These are phyloP conservation scores for Wallemia hederae DNA, from an alignment of 1,284 basidiomycete genomes.

Conservation along the genomic window DNA sequence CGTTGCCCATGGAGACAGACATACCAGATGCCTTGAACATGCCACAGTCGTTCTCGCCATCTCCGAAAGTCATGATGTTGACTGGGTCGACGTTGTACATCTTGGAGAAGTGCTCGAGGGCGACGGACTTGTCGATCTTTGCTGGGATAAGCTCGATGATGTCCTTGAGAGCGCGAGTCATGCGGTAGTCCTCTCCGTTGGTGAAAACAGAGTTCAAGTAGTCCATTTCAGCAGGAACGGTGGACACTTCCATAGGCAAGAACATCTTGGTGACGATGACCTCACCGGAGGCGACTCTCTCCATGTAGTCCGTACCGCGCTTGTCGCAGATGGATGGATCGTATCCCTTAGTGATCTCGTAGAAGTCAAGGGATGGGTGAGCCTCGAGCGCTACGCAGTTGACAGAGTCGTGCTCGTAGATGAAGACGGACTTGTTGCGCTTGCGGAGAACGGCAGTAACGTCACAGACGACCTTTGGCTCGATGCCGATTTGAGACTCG, in stretches of 20 bases:
- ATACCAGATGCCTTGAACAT: slow-evolving; percentile 8
- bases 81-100: slow-evolving; percentile 7
- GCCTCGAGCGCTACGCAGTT: slow-evolving; percentile 9
- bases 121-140: slow-evolving; percentile 8
- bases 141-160: slow-evolving; percentile 10
- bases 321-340: slow-evolving; percentile 8
- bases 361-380: slow-evolving; percentile 8
- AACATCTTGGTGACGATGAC: slow-evolving; percentile 6
- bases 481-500: slow-evolving; percentile 7
- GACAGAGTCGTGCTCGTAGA: slow-evolving; percentile 10
- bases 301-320: slow-evolving; percentile 8
- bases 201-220: slow-evolving; percentile 7
- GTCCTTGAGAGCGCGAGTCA: slow-evolving; percentile 9
- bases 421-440: slow-evolving; percentile 10
- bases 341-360: slow-evolving; percentile 8
- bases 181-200: slow-evolving; percentile 7
- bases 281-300: slow-evolving; percentile 6
- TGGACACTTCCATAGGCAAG: not conserved
- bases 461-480: slow-evolving; percentile 8
- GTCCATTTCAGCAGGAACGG: slow-evolving; percentile 5
- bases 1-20: slow-evolving; percentile 9
- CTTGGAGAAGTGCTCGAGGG: slow-evolving; percentile 9
- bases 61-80: slow-evolving; percentile 8
- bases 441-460: slow-evolving; percentile 7
- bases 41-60: slow-evolving; percentile 9